Conservation (phyloP, 371 early-diverging fungal genomes). For the Mortierella sp. region DNA sequence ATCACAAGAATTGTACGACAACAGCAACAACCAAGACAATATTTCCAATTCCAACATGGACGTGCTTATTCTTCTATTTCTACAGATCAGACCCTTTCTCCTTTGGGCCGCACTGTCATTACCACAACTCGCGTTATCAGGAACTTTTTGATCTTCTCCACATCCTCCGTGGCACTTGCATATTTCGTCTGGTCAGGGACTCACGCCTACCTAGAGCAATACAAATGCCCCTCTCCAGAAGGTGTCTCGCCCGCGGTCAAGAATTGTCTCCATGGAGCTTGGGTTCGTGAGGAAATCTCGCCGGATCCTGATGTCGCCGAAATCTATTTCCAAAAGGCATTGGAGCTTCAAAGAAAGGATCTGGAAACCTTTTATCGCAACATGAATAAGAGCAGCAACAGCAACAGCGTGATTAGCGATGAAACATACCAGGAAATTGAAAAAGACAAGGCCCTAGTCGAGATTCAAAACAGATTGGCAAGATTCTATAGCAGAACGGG, state of each 20-base stretch:
- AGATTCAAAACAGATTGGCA: conserved; percentile 40
- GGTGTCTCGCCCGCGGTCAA: conserved; percentile 24
- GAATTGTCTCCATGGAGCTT: conserved; percentile 47
- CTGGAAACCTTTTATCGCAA: conserved; percentile 10
- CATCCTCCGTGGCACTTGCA: conserved; percentile 27
- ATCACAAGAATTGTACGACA: background rate
- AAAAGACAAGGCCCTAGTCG: conserved; percentile 33
- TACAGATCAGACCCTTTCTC: conserved; percentile 7
- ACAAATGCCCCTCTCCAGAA: conserved; percentile 47
- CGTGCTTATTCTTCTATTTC: background rate
- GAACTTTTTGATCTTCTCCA: conserved; percentile 30
- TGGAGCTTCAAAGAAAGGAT: conserved; percentile 31
- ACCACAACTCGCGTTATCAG: conserved; percentile 24
- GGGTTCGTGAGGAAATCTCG: conserved; percentile 49
- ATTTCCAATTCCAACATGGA: background rate
- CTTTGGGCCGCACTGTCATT: conserved; percentile 21
- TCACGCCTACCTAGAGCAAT: conserved; percentile 51
- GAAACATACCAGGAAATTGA: conserved; percentile 25
- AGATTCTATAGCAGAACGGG: conserved; percentile 41
- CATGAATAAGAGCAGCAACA: conserved; percentile 3
- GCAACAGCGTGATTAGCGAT: background rate
- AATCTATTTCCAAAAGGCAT: conserved; percentile 30
- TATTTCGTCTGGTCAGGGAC: conserved; percentile 35
- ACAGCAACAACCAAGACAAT: background rate
- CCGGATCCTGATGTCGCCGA: conserved; percentile 43